A percentile compares a stretch with the other conserved stretches of the same genome.
Evolutionary conservation across 2,329 filamentous ascomycete genomes (phyloP).

Genomic region (Aspergillus cejpii): DNA sequence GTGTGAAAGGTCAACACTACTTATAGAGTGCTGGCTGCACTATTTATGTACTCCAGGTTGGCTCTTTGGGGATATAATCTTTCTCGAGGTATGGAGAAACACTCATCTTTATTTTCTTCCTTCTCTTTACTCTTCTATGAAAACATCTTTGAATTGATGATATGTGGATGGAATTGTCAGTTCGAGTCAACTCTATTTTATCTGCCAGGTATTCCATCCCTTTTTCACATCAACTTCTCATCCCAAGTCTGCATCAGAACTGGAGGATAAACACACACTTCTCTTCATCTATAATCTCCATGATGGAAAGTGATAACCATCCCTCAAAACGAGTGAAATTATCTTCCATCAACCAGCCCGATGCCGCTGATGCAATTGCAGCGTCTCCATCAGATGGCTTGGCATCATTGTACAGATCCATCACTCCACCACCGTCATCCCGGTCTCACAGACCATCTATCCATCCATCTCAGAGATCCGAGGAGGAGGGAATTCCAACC

Average conservation of each 20-base stretch:
- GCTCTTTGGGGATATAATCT: no score
- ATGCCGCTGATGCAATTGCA: background rate
- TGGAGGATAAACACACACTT: background rate
- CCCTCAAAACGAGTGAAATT: slow-evolving; percentile 13
- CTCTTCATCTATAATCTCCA: background rate
- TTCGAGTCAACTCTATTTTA: no score
- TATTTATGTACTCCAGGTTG: no score
- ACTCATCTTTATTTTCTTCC: no score
- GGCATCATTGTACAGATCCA: slow-evolving; percentile 26
- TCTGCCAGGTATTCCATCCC: no score
- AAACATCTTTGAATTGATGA: no score
- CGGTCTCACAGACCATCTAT: slow-evolving; percentile 4
- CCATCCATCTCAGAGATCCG: background rate
- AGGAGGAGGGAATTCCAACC: background rate
- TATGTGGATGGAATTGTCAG: no score
- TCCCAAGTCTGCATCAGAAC: background rate
- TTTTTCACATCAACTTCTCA: background rate
- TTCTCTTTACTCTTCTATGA: no score
- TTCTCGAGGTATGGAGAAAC: no score
- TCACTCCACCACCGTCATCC: slow-evolving; percentile 24
- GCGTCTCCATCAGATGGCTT: slow-evolving; percentile 7
- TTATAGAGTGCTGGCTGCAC: no score
- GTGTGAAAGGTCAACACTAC: no score
- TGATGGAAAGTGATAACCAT: background rate
- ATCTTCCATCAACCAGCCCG: background rate